phyloP scores from a whole-genome alignment of 2,329 filamentous ascomycete species.

The Penicillium psychrosexuale region DNA sequence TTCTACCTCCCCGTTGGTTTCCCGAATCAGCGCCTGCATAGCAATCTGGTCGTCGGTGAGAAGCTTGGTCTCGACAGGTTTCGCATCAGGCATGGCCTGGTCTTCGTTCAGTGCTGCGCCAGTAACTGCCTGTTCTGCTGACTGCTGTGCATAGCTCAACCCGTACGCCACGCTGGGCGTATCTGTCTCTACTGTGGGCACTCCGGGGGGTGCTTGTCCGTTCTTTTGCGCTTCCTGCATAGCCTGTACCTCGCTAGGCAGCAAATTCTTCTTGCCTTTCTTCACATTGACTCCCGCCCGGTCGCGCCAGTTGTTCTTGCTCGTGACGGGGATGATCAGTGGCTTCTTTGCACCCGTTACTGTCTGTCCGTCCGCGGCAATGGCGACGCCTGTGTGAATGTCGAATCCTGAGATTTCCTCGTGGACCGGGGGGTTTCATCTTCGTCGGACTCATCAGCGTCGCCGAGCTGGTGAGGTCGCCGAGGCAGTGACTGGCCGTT shows the following conservation, averaged over 20 bases:
- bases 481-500: slow-evolving; percentile 26
- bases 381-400: slow-evolving; percentile 39
- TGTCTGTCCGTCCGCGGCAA: slow-evolving; percentile 37
- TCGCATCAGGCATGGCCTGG: slow-evolving; percentile 29
- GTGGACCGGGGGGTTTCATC: slow-evolving; percentile 36
- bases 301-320: slow-evolving; percentile 71
- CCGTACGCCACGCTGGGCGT: slow-evolving; percentile 53
- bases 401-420: slow-evolving; percentile 57
- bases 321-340: slow-evolving; percentile 75
- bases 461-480: slow-evolving; percentile 31
- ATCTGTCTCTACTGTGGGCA: slow-evolving; percentile 47
- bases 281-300: slow-evolving; percentile 46
- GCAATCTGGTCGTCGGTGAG: slow-evolving; percentile 62
- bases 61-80: slow-evolving; percentile 28
- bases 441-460: slow-evolving; percentile 54
- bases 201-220: slow-evolving; percentile 31
- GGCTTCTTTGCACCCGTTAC: slow-evolving; percentile 52
- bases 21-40: slow-evolving; percentile 63
- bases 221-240: slow-evolving; percentile 43
- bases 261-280: slow-evolving; percentile 58
- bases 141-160: slow-evolving; percentile 49
- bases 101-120: slow-evolving; percentile 24
- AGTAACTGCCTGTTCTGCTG: slow-evolving; percentile 14
- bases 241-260: slow-evolving; percentile 57
- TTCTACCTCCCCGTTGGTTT: slow-evolving; percentile 44